A percentile compares a stretch with the other conserved stretches of the same genome.
These are phyloP conservation scores for Bruguiera parviflora DNA, from an alignment of 345 rosid species.

Conservation along the genomic window DNA sequence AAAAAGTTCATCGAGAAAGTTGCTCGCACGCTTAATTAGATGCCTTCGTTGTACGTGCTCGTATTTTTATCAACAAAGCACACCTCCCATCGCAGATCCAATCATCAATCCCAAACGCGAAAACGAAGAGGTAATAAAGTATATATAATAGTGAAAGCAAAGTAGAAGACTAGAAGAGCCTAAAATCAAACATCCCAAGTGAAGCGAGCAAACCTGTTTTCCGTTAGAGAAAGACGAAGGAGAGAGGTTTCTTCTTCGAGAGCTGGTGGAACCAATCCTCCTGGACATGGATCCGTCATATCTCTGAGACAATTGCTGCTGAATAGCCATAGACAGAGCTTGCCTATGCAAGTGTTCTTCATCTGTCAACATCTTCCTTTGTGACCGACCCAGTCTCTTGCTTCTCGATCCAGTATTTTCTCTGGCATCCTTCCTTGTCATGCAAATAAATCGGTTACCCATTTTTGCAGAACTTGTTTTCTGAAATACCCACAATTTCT, in stretches of 20 bases:
- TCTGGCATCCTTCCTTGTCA: conserved; percentile 62
- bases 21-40: conserved; percentile 14
- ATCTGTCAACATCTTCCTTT: conserved; percentile 74
- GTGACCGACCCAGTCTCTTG: conserved; percentile 74
- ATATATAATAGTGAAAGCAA: background rate
- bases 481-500: conserved; percentile 1
- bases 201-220: conserved; percentile 51
- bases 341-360: conserved; percentile 90
- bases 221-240: conserved; percentile 71
- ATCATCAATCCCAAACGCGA: background rate
- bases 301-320: conserved; percentile 84
- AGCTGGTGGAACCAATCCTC: conserved; percentile 75
- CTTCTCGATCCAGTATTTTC: conserved; percentile 60
- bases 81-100: conserved; percentile 32
- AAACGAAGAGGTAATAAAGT: background rate
- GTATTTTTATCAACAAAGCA: conserved; percentile 12
- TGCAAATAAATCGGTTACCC: conserved; percentile 79
- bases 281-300: conserved; percentile 98
- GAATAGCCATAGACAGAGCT: conserved; percentile 91
- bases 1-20: conserved; percentile 7
- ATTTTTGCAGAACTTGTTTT: conserved; percentile 30
- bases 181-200: background rate
- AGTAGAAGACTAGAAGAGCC: background rate
- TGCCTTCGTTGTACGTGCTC: conserved; percentile 4
- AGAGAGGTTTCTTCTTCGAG: conserved; percentile 56